Conservation (phyloP, 2,329 filamentous ascomycete species). For the Cercospora beticola region DNA sequence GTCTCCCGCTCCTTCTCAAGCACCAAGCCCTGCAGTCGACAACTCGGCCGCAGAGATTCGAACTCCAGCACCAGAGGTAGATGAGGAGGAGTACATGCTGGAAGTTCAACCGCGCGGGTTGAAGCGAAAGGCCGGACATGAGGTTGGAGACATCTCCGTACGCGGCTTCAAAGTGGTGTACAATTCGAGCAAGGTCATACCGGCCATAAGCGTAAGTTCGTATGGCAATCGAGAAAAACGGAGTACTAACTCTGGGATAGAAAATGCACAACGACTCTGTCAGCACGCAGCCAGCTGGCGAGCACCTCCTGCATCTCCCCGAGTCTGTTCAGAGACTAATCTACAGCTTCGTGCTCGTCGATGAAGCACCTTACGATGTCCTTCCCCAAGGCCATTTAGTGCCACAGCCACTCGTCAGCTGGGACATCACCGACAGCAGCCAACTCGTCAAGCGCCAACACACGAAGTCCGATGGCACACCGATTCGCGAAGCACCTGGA, state of each 20-base stretch:
- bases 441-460: not conserved
- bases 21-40: not conserved
- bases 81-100: not conserved
- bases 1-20: not conserved
- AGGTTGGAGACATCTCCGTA: not conserved
- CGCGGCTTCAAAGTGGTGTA: not conserved
- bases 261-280: not conserved
- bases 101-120: not conserved
- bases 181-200: not conserved
- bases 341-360: not conserved
- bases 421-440: not conserved
- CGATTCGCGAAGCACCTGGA: not conserved
- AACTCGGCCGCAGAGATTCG: not conserved
- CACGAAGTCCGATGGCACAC: not conserved
- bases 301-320: slow-evolving; percentile 7
- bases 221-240: not conserved
- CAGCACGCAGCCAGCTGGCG: not conserved
- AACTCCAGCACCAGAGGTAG: not conserved
- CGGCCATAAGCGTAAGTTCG: not conserved
- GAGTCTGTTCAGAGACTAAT: not conserved
- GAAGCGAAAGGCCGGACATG: not conserved
- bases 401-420: not conserved
- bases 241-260: not conserved
- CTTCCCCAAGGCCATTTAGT: not conserved
- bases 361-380: not conserved